These are phyloP conservation scores for Phlegmacium glaucopus DNA, from an alignment of 768 basidiomycete genomes.

Conservation along the genomic window DNA sequence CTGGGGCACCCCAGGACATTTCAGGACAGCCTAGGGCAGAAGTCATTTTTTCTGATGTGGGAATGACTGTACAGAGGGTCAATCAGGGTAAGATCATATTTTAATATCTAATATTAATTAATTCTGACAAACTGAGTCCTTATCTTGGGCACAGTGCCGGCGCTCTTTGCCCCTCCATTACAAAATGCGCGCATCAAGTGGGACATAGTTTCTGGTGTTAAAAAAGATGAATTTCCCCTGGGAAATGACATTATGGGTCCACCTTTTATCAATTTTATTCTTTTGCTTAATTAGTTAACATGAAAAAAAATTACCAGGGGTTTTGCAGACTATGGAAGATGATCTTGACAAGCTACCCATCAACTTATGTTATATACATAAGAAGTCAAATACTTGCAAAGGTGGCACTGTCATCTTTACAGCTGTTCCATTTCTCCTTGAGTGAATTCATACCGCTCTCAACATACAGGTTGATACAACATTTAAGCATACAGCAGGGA, in stretches of 20 bases:
- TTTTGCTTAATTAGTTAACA: background rate
- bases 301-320: conserved; percentile 4
- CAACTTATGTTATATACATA: conserved; percentile 16
- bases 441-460: conserved; percentile 10
- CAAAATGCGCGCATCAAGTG: conserved; percentile 2
- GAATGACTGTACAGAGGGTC: too few species aligned
- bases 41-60: too few species aligned
- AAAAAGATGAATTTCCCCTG: background rate
- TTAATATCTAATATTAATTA: too few species aligned
- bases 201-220: background rate
- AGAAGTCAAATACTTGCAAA: background rate
- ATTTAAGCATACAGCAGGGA: conserved; percentile 5
- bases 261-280: background rate
- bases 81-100: too few species aligned
- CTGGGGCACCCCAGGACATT: too few species aligned
- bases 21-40: too few species aligned
- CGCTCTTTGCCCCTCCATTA: conserved; percentile 1
- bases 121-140: too few species aligned
- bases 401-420: conserved; percentile 20
- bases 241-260: background rate
- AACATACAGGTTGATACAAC: conserved; percentile 9
- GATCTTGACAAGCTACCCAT: conserved; percentile 26
- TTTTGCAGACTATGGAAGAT: conserved; percentile 11
- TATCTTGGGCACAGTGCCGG: background rate
- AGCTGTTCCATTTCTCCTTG: conserved; percentile 2